Evolutionary conservation across 1,284 basidiomycete genomes (phyloP).

Genomic region (Lentinula novae-zelandiae): DNA sequence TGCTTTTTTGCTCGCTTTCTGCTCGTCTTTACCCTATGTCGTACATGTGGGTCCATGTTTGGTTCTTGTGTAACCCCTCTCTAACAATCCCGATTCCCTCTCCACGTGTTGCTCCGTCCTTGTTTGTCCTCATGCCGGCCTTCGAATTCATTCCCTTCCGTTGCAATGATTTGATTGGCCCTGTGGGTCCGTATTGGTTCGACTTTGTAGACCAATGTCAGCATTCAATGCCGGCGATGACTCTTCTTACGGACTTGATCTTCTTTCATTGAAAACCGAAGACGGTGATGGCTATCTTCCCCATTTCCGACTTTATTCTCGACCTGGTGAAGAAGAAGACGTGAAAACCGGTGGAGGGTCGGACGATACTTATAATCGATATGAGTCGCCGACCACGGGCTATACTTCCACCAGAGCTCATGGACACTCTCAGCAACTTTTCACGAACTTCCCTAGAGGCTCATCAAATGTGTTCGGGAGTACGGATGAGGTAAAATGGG

Average conservation of each 20-base stretch:
- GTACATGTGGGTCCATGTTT: background rate
- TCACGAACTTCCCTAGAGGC: background rate
- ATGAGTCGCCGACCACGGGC: background rate
- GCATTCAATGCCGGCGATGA: background rate
- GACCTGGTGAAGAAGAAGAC: background rate
- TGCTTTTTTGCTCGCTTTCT: background rate
- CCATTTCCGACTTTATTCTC: background rate
- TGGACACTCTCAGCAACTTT: background rate
- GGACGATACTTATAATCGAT: background rate
- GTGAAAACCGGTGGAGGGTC: background rate
- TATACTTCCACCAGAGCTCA: background rate
- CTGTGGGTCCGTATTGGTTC: constrained; percentile 7
- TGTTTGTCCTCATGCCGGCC: background rate
- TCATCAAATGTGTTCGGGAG: background rate
- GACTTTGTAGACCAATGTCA: constrained; percentile 1
- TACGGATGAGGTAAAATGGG: background rate
- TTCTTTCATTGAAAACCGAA: constrained; percentile 9
- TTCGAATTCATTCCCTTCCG: background rate
- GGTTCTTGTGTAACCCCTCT: background rate
- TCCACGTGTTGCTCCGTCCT: background rate
- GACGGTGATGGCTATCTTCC: background rate
- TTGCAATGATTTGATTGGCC: background rate
- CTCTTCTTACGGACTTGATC: background rate
- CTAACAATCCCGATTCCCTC: background rate
- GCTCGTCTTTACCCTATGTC: background rate